phyloP scores from a whole-genome alignment of 768 basidiomycete genomes.

The Suillus luteus region DNA sequence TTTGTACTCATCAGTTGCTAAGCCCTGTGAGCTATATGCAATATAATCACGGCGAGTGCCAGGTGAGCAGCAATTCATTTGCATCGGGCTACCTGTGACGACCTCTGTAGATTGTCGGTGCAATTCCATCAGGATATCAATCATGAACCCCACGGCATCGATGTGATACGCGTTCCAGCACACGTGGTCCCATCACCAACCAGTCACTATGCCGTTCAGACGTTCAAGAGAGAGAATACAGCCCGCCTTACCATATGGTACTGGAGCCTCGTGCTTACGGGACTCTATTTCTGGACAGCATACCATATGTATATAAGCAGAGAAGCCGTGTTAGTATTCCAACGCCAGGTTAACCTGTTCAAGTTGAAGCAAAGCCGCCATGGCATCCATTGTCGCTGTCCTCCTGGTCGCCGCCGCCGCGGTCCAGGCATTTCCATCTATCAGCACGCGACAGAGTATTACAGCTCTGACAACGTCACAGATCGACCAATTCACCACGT shows the following conservation, averaged over 20 bases:
- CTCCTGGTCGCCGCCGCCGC: slow-evolving; percentile 20
- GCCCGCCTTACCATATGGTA: neutral
- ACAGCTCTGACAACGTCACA: slow-evolving; percentile 41
- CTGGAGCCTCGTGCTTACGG: neutral
- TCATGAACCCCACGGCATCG: neutral
- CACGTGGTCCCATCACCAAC: neutral
- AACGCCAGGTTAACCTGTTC: neutral
- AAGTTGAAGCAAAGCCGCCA: slow-evolving; percentile 12
- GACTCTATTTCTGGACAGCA: neutral
- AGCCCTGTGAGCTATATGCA: neutral
- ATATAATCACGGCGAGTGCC: neutral
- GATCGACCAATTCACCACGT: slow-evolving; percentile 47
- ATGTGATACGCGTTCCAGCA: neutral
- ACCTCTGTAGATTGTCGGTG: neutral
- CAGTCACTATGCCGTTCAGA: neutral
- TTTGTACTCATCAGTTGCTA: neutral
- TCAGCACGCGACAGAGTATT: slow-evolving; percentile 40
- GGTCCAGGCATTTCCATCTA: slow-evolving; percentile 24
- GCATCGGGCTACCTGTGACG: neutral
- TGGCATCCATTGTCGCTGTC: slow-evolving; percentile 19
- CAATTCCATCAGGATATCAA: no score
- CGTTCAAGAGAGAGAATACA: neutral
- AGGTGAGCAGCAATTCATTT: neutral
- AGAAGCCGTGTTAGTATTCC: neutral
- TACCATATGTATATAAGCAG: neutral